Evolutionary conservation across 805 yeast species (phyloP).

Genomic region (Saccharomycopsis javanensis): DNA sequence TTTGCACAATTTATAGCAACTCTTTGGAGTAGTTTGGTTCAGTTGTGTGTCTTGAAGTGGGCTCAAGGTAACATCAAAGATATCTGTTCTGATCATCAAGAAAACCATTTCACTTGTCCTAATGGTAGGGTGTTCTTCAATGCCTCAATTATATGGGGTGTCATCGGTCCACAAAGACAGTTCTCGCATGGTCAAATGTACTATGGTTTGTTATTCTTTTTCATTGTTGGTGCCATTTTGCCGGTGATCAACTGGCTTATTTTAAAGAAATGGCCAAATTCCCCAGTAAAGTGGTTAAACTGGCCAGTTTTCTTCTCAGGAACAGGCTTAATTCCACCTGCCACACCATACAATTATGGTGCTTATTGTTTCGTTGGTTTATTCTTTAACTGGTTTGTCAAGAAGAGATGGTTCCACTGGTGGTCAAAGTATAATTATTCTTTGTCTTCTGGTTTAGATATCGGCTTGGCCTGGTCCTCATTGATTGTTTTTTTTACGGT

Average conservation of each 20-base stretch:
- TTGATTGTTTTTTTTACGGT: conserved; percentile 48
- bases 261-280: conserved; percentile 30
- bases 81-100: conserved; percentile 36
- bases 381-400: conserved; percentile 46
- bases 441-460: conserved; percentile 53
- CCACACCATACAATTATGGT: conserved; percentile 55
- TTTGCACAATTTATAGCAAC: conserved; percentile 38
- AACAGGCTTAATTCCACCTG: conserved; percentile 53
- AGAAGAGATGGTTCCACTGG: conserved; percentile 49
- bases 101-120: conserved; percentile 40
- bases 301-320: conserved; percentile 53
- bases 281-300: conserved; percentile 36
- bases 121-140: conserved; percentile 36
- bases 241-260: conserved; percentile 33
- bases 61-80: conserved; percentile 29
- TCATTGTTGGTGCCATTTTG: conserved; percentile 44
- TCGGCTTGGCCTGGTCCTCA: conserved; percentile 58
- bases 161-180: conserved; percentile 51
- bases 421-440: conserved; percentile 70
- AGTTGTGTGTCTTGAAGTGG: conserved; percentile 34
- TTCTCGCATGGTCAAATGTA: conserved; percentile 41
- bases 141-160: conserved; percentile 56
- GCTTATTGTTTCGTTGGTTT: conserved; percentile 44
- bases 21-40: conserved; percentile 34
- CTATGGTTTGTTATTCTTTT: conserved; percentile 46